Percentiles rank a stretch among this genome's conserved stretches.
phyloP scores from a whole-genome alignment of 169 alveolate genomes.

The Babesia ovis region DNA sequence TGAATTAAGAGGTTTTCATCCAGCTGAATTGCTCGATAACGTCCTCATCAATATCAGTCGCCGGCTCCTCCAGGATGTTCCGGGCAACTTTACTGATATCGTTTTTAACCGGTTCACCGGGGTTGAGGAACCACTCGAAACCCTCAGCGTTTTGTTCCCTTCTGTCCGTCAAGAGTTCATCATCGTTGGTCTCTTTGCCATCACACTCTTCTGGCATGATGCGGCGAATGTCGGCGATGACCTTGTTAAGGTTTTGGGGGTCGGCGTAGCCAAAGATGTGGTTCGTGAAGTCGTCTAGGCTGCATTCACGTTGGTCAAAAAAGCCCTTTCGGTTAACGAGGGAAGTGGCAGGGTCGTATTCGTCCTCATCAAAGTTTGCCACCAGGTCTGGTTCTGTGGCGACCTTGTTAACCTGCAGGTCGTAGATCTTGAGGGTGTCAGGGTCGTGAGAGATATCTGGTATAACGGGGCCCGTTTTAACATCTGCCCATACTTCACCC shows the following conservation, averaged over 20 bases:
- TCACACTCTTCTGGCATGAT: slow-evolving; percentile 52
- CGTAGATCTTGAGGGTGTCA: slow-evolving; percentile 8
- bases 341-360: not conserved
- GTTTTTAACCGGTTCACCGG: not conserved
- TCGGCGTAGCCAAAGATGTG: slow-evolving; percentile 32
- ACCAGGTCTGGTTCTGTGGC: slow-evolving; percentile 23
- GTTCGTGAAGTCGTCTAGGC: slow-evolving; percentile 11
- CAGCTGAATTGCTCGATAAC: not conserved
- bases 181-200: slow-evolving; percentile 4
- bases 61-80: not conserved
- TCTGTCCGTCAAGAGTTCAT: slow-evolving; percentile 3
- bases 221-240: slow-evolving; percentile 41
- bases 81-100: not conserved
- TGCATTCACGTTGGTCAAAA: not conserved
- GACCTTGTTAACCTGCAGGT: slow-evolving; percentile 13
- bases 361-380: not conserved
- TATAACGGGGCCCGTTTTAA: slow-evolving; percentile 20
- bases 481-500: slow-evolving; percentile 7
- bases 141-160: slow-evolving; percentile 36
- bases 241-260: slow-evolving; percentile 15
- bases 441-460: slow-evolving; percentile 20
- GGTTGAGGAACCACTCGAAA: slow-evolving; percentile 60
- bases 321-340: not conserved
- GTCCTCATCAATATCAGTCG: not conserved
- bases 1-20: not conserved